phyloP scores from a whole-genome alignment of 345 rosid genomes.

The Lumnitzera littorea region DNA sequence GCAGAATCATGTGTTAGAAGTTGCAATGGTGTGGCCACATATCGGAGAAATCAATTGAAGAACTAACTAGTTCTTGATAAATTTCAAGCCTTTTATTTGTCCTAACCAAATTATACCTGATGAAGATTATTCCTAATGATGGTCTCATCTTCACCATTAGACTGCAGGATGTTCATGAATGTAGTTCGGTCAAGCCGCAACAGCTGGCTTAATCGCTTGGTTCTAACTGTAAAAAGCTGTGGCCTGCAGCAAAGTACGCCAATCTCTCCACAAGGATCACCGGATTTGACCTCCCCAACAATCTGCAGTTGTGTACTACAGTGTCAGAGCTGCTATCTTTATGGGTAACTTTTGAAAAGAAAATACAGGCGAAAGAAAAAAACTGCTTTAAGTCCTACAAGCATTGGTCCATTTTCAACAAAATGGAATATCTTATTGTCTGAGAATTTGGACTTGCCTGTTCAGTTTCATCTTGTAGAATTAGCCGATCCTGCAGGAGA shows the following conservation, averaged over 20 bases:
- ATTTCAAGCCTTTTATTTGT: background rate
- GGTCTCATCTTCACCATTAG: constrained; percentile 15
- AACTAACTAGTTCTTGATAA: background rate
- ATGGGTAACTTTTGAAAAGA: background rate
- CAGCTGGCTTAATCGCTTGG: constrained; percentile 17
- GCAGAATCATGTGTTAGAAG: no score
- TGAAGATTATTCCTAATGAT: constrained; percentile 17
- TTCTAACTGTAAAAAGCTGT: constrained; percentile 21
- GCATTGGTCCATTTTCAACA: no score
- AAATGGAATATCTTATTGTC: background rate
- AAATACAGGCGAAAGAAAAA: background rate
- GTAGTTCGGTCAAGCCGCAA: constrained; percentile 15
- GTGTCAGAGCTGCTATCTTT: background rate
- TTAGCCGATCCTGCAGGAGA: constrained; percentile 37
- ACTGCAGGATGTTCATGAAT: constrained; percentile 16
- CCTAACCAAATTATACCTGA: constrained; percentile 3
- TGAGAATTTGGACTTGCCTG: constrained; percentile 24
- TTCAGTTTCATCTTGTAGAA: constrained; percentile 32
- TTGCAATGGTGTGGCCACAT: no score
- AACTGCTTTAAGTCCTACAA: no score
- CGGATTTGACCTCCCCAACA: constrained; percentile 12
- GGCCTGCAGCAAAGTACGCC: constrained; percentile 17
- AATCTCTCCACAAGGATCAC: constrained; percentile 19
- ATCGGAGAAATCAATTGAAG: background rate
- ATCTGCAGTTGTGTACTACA: constrained; percentile 3